Percentiles rank a stretch among this genome's conserved stretches.
phyloP scores from a whole-genome alignment of 345 rosid species.

The Chamaenerion angustifolium region DNA sequence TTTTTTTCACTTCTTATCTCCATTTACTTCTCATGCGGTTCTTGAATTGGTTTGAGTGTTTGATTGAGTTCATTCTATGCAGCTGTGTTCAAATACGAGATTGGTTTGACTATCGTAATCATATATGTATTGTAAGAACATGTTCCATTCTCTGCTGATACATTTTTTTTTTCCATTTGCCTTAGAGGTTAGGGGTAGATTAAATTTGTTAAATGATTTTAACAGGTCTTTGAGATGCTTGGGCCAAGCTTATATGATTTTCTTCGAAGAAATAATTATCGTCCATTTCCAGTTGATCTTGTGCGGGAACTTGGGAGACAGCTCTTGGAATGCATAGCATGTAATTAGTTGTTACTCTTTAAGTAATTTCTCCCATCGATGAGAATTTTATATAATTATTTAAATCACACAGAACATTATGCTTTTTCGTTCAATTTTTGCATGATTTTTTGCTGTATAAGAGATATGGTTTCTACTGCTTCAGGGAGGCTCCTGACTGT shows the following conservation, averaged over 20 bases:
- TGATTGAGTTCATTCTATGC: slow-evolving; percentile 23
- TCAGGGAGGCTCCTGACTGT: slow-evolving; percentile 1
- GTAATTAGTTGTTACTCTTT: slow-evolving; percentile 28
- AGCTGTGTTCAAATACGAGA: slow-evolving; percentile 52
- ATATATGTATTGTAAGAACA: slow-evolving; percentile 55
- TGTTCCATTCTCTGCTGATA: slow-evolving; percentile 4
- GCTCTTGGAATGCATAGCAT: slow-evolving; percentile 73
- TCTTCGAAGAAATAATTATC: slow-evolving; percentile 57
- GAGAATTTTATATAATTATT: background rate
- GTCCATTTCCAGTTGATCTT: slow-evolving; percentile 60
- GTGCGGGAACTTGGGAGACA: slow-evolving; percentile 66
- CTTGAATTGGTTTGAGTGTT: slow-evolving; percentile 9
- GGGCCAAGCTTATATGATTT: slow-evolving; percentile 72
- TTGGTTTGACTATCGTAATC: slow-evolving; percentile 61
- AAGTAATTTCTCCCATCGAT: slow-evolving; percentile 10
- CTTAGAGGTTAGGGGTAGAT: background rate
- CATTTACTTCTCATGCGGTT: slow-evolving; percentile 1
- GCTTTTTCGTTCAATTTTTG: too few species aligned
- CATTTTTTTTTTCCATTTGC: background rate
- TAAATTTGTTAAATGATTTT: slow-evolving; percentile 8
- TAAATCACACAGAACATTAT: too few species aligned
- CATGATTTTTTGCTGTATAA: too few species aligned
- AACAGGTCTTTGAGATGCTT: slow-evolving; percentile 76
- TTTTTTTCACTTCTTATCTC: slow-evolving; percentile 1
- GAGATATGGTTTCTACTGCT: background rate